Base-by-base conservation (phyloP, 805 yeast species). In the Hanseniaspora singularis region DNA sequence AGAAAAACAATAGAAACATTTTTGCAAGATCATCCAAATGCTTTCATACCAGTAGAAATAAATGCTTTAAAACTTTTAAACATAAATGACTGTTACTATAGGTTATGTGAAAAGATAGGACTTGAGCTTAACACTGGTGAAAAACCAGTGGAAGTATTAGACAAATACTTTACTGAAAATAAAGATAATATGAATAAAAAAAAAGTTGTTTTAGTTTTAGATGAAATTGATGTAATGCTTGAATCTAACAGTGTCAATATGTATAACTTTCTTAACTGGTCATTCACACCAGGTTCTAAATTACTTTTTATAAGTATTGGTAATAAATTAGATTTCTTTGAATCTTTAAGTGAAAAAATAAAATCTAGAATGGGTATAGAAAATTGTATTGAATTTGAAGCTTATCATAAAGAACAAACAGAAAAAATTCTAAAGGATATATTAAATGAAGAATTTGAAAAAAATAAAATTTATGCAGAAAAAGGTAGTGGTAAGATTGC, bases 241-340 rank as follows among this genome's bases (percentile, higher is more conserved):
- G 79, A 88, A 1, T 77, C 74, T 46, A 79, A 77, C 49, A 95
- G 86, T 59, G 76, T 77, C 38, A 88, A 89, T 30, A 79, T 89
- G 81, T 92, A 92, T 66, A 92, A 92, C 61, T 86, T 92, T 58
- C 87, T 92, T 70, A 92, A 92, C 63, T 92, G 99, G 99, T 96
- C 98, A 4, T 77, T 95, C 0, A 77, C 84, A 56, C 67, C 73
- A 11, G 68, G 77, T 53, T 87, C 97, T 4, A 79, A 79, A 55
- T 67, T 92, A 42, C 76, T 92, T 42, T 94, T 92, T 2, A 70
- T 92, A 34, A 96, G 97, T 0, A 87, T 92, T 26, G 96, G 97
- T 3, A 92, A 92, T 61, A 88, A 96, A 0, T 87, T 92, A 96
- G 97, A 92, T 65, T 66, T 92, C 40, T 97, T 98, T 0, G 98